phyloP scores from a whole-genome alignment of 2,329 filamentous ascomycete genomes.

The Penicillium hesseltinei region DNA sequence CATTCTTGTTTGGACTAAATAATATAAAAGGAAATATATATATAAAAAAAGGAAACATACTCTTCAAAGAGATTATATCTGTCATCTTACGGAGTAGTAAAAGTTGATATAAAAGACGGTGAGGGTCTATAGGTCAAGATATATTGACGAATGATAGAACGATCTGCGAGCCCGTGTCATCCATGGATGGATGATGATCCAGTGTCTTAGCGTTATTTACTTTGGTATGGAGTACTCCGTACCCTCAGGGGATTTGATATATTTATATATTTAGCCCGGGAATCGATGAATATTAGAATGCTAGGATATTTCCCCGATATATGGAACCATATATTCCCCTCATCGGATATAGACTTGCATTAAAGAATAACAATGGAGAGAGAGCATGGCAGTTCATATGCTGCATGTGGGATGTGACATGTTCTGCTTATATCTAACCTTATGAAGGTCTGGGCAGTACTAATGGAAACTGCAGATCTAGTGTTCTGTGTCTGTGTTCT shows the following conservation, averaged over 20 bases:
- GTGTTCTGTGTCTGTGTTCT: not conserved
- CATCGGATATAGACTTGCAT: not conserved
- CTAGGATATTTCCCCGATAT: not conserved
- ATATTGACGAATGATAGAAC: slow-evolving; percentile 27
- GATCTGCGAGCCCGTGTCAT: slow-evolving; percentile 20
- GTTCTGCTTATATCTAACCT: not conserved
- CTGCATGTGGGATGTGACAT: not conserved
- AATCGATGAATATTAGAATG: not conserved
- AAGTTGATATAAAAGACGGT: slow-evolving; percentile 24
- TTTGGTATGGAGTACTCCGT: no score
- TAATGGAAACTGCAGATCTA: not conserved
- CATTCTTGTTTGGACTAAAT: not conserved
- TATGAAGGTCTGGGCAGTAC: not conserved
- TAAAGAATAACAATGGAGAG: not conserved
- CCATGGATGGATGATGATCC: not conserved
- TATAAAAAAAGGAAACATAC: not conserved
- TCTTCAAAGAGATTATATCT: not conserved
- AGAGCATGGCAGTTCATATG: not conserved
- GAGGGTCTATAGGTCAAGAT: not conserved
- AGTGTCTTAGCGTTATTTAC: not conserved
- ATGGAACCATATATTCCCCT: not conserved
- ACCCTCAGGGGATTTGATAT: not conserved
- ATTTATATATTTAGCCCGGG: not conserved
- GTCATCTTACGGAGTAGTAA: no score
- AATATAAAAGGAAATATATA: not conserved